Conservation (phyloP, 2,329 filamentous ascomycete species). For the Pseudopyricularia cyperi region DNA sequence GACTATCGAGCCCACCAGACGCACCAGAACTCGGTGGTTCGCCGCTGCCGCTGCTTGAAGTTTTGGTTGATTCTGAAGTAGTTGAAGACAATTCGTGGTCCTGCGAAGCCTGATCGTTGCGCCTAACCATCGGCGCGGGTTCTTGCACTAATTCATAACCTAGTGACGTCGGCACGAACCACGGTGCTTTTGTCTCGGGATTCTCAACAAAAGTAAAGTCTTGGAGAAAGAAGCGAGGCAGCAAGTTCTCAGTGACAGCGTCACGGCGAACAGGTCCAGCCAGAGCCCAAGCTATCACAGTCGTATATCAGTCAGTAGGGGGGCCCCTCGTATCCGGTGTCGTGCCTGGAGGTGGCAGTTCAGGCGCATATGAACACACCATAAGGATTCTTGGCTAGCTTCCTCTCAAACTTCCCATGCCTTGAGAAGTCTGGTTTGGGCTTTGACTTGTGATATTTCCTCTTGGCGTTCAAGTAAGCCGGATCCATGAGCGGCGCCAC, state of each 20-base stretch:
- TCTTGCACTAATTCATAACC: background rate
- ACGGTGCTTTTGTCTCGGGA: conserved; percentile 36
- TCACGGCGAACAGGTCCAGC: conserved; percentile 47
- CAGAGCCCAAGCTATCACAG: conserved; percentile 27
- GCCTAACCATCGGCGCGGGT: no score
- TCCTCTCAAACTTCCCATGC: conserved; percentile 34
- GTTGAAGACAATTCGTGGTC: no score
- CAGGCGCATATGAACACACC: conserved; percentile 28
- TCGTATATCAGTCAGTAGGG: background rate
- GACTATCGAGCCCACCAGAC: background rate
- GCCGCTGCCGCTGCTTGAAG: no score
- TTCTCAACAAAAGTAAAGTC: conserved; percentile 43
- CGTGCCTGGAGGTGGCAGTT: background rate
- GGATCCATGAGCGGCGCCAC: conserved; percentile 42
- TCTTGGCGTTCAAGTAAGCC: conserved; percentile 28
- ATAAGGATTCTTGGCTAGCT: conserved; percentile 49
- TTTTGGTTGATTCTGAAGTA: no score
- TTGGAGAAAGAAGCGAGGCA: conserved; percentile 53
- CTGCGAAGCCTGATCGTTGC: no score
- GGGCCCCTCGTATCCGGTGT: background rate
- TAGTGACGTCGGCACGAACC: conserved; percentile 35
- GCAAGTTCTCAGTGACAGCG: conserved; percentile 25
- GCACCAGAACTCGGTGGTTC: background rate
- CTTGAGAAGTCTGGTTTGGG: conserved; percentile 18
- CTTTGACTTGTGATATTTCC: conserved; percentile 27